Conservation (phyloP, 2,329 filamentous ascomycete species). For the Apiospora kogelbergensis region DNA sequence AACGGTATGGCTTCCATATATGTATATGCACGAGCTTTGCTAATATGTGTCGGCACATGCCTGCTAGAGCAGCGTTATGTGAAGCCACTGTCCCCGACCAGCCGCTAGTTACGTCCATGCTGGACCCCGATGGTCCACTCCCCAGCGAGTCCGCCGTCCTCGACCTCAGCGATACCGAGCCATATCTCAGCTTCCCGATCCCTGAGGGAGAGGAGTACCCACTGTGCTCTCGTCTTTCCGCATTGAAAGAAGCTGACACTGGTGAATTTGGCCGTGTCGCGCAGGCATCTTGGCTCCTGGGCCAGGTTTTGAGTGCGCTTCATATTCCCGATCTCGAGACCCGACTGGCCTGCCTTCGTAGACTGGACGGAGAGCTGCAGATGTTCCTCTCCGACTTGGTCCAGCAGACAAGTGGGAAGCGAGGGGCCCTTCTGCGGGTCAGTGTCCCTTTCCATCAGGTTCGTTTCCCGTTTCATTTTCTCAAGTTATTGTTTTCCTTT, state of each 20-base stretch:
- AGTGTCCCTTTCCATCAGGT: constrained; percentile 11
- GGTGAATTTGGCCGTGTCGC: constrained; percentile 22
- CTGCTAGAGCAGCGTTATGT: constrained; percentile 14
- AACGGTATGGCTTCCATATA: constrained; percentile 21
- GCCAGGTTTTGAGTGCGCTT: constrained; percentile 20
- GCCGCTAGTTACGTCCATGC: constrained; percentile 19
- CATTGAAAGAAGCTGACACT: constrained; percentile 8
- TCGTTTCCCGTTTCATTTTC: neutral
- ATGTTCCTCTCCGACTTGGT: constrained; percentile 3
- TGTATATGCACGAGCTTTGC: neutral
- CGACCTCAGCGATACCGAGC: neutral
- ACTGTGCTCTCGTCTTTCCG: constrained; percentile 8
- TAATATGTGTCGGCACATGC: neutral
- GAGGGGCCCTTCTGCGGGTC: constrained; percentile 10
- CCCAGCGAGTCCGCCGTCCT: constrained; percentile 16
- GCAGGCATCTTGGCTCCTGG: constrained; percentile 25
- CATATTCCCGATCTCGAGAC: neutral
- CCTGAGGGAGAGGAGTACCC: neutral
- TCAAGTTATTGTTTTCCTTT: neutral
- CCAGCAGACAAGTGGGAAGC: neutral
- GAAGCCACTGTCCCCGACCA: constrained; percentile 18
- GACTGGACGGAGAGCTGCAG: constrained; percentile 8
- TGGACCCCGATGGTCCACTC: constrained; percentile 10
- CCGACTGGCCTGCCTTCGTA: neutral
- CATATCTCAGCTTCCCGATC: neutral